Evolutionary conservation across 75 land plant genomes (phyloP).

Genomic region (Picea glauca): DNA sequence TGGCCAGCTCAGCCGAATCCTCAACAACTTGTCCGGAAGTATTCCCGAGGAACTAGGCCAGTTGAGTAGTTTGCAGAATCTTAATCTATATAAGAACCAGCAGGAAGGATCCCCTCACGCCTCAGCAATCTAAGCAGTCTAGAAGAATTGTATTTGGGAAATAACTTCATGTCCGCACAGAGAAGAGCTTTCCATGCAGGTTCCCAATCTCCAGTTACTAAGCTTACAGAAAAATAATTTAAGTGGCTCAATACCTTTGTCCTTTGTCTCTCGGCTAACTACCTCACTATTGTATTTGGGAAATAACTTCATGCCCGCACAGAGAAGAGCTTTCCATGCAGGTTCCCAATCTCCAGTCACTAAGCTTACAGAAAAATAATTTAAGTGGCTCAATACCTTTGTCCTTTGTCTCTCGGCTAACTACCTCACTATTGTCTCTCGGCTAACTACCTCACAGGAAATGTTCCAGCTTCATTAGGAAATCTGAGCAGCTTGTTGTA

Average conservation of each 20-base stretch:
- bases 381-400: slow-evolving; percentile 29
- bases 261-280: slow-evolving; percentile 22
- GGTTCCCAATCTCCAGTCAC: slow-evolving; percentile 29
- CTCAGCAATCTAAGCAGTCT: slow-evolving; percentile 41
- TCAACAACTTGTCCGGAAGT: slow-evolving; percentile 19
- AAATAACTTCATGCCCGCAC: slow-evolving; percentile 52
- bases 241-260: slow-evolving; percentile 21
- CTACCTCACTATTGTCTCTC: slow-evolving; percentile 42
- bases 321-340: slow-evolving; percentile 27
- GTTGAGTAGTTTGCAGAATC: slow-evolving; percentile 28
- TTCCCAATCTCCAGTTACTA: slow-evolving; percentile 35
- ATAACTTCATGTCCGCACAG: slow-evolving; percentile 58
- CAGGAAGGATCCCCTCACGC: slow-evolving; percentile 62
- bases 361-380: slow-evolving; percentile 46
- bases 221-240: slow-evolving; percentile 45
- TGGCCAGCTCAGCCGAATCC: slow-evolving; percentile 6
- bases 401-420: slow-evolving; percentile 27
- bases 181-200: slow-evolving; percentile 21
- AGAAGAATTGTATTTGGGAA: slow-evolving; percentile 38
- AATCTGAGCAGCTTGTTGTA: slow-evolving; percentile 35
- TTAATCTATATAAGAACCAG: slow-evolving; percentile 46
- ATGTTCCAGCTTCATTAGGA: slow-evolving; percentile 41
- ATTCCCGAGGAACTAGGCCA: slow-evolving; percentile 20
- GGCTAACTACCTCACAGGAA: slow-evolving; percentile 42
- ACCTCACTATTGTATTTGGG: slow-evolving; percentile 44